phyloP scores from a whole-genome alignment of 805 yeast species.

The Ogataea methanolica region DNA sequence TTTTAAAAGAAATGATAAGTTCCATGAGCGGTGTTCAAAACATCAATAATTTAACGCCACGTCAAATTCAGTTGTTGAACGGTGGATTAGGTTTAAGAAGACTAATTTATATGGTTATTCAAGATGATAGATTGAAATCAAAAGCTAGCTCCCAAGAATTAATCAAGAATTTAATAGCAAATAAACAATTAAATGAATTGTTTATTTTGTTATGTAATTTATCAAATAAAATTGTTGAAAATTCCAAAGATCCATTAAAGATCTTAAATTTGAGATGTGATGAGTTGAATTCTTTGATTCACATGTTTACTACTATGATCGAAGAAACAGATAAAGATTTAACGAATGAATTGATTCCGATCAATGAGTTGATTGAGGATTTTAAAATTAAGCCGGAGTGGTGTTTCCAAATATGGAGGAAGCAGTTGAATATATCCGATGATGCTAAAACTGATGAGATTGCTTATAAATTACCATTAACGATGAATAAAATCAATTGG shows the following conservation, averaged over 20 bases:
- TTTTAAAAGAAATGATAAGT: conserved; percentile 61
- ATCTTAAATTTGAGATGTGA: conserved; percentile 69
- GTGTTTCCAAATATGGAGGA: conserved; percentile 80
- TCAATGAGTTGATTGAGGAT: conserved; percentile 35
- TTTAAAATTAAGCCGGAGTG: conserved; percentile 51
- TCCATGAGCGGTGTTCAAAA: conserved; percentile 79
- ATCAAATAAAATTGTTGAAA: conserved; percentile 34
- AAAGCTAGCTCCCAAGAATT: conserved; percentile 45
- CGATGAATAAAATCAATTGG: conserved; percentile 19
- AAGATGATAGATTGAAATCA: conserved; percentile 50
- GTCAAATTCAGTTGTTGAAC: conserved; percentile 62
- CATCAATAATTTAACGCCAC: conserved; percentile 58
- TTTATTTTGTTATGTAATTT: conserved; percentile 56
- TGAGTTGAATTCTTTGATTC: conserved; percentile 62
- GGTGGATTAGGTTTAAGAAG: conserved; percentile 56
- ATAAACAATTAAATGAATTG: conserved; percentile 54
- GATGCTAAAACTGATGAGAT: conserved; percentile 8
- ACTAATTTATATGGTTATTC: conserved; percentile 53
- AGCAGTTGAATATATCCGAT: conserved; percentile 26
- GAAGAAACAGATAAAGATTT: conserved; percentile 44
- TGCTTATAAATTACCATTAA: conserved; percentile 9
- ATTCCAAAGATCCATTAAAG: conserved; percentile 49
- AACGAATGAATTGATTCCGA: conserved; percentile 33
- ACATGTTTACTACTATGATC: conserved; percentile 57
- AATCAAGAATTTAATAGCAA: conserved; percentile 38